Conservation (phyloP, 768 basidiomycete genomes). For the Trametes cingulata region DNA sequence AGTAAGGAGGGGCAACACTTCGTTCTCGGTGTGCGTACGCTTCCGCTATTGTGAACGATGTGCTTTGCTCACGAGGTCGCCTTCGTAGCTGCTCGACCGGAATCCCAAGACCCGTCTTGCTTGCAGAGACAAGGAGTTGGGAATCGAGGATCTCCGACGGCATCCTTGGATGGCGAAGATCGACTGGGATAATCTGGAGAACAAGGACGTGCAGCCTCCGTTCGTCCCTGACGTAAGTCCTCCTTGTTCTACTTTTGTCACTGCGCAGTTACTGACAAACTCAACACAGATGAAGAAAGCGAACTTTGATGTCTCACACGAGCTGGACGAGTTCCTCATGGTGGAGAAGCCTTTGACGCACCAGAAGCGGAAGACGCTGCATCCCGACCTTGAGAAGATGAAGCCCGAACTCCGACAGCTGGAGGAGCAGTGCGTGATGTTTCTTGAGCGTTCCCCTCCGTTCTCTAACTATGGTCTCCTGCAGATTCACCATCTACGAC, state of each 20-base stretch:
- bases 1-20: constrained; percentile 67
- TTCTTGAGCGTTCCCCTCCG: not conserved
- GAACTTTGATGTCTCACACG: constrained; percentile 98
- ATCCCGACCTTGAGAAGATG: constrained; percentile 85
- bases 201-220: constrained; percentile 71
- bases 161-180: constrained; percentile 86
- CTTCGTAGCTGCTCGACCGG: constrained; percentile 76
- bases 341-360: constrained; percentile 98
- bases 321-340: constrained; percentile 95
- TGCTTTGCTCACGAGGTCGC: not conserved
- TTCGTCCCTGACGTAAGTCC: constrained; percentile 90
- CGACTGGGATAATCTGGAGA: constrained; percentile 78
- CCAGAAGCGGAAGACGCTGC: constrained; percentile 87
- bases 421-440: constrained; percentile 78
- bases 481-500: constrained; percentile 89
- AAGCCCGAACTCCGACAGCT: constrained; percentile 89
- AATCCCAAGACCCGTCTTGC: constrained; percentile 79
- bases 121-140: constrained; percentile 67
- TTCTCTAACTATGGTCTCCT: not conserved
- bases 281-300: constrained; percentile 79
- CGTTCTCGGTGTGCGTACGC: constrained; percentile 60
- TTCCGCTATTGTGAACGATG: not conserved
- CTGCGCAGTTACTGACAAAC: not conserved
- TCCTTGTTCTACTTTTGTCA: not conserved
- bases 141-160: constrained; percentile 72